Percentiles rank a stretch among this genome's conserved stretches.
Conservation (phyloP, 2,329 filamentous ascomycete genomes). For the Neurospora sp. region DNA sequence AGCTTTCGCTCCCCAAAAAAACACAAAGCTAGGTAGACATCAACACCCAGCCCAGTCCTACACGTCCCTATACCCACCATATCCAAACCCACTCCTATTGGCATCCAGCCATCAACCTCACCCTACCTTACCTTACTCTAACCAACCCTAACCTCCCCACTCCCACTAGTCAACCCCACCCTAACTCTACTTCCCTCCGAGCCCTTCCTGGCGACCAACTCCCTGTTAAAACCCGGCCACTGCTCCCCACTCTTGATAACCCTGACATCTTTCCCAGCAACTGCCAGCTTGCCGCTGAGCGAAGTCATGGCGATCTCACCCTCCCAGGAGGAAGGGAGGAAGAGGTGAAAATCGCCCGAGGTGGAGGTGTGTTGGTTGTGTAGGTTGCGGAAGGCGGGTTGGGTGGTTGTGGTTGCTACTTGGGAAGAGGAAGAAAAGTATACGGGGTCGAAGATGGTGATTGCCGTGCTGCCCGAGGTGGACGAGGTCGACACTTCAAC, state of each 20-base stretch:
- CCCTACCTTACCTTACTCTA: not conserved
- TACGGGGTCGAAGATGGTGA: constrained; percentile 34
- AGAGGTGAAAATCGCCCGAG: constrained; percentile 32
- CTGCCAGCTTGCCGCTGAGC: constrained; percentile 29
- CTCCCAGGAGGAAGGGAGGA: constrained; percentile 41
- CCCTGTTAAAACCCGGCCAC: constrained; percentile 24
- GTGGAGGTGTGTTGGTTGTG: constrained; percentile 33
- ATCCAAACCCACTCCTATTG: not conserved
- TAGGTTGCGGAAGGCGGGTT: constrained; percentile 24
- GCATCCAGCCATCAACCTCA: not conserved
- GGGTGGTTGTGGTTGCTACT: not conserved
- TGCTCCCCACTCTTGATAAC: constrained; percentile 24
- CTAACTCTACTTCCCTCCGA: constrained; percentile 12
- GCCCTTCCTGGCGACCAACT: constrained; percentile 33
- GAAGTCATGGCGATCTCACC: constrained; percentile 32
- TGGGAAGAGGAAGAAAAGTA: constrained; percentile 18
- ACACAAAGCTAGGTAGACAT: too few relatives aligned
- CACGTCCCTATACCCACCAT: not conserved
- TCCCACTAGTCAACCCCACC: constrained; percentile 10
- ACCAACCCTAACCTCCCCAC: constrained; percentile 12
- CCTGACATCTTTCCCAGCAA: constrained; percentile 33
- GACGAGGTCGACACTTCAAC: constrained; percentile 30
- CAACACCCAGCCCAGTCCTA: not conserved
- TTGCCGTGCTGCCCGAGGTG: constrained; percentile 31
- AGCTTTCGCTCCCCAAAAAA: too few relatives aligned